Evolutionary conservation across 495 filamentous ascomycete species (phyloP).

Genomic region (Talaromyces wortmannii): DNA sequence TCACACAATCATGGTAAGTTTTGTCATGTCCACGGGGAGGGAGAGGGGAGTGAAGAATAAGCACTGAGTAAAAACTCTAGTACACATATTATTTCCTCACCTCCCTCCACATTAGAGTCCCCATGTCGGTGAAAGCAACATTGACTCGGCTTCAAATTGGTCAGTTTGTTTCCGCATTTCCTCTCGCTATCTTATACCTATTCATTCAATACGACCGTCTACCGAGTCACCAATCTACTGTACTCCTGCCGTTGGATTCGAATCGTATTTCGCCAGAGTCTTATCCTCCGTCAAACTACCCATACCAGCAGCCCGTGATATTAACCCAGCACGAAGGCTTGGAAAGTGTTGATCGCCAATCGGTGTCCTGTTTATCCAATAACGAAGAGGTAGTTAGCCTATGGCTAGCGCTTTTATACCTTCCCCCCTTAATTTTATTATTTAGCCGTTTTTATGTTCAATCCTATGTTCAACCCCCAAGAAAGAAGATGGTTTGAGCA

Average conservation of each 20-base stretch:
- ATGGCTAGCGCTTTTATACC: neutral
- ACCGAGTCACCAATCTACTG: neutral
- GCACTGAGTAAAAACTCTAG: conserved; percentile 24
- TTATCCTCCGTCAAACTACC: neutral
- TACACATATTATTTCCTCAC: conserved; percentile 80
- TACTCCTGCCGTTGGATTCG: too few relatives aligned
- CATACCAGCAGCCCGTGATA: neutral
- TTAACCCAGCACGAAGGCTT: neutral
- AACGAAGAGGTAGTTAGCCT: neutral
- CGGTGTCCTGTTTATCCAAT: neutral
- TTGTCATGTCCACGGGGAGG: too few relatives aligned
- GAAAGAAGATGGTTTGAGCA: too few relatives aligned
- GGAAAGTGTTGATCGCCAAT: too few relatives aligned
- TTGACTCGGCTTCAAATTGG: neutral
- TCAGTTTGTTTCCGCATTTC: neutral
- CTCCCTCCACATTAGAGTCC: conserved; percentile 18
- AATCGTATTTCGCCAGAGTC: neutral
- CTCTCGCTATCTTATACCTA: neutral
- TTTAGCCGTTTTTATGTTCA: too few relatives aligned
- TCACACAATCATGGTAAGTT: conserved; percentile 70
- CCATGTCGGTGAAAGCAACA: neutral
- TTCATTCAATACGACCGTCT: neutral
- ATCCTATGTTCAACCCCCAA: too few relatives aligned
- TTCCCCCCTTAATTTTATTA: neutral
- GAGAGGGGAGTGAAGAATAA: too few relatives aligned